Evolutionary conservation across 805 yeast species (phyloP), one percentile per base, ranked within the genome.

Genomic region (Pichia nanzhaoensis): DNA sequence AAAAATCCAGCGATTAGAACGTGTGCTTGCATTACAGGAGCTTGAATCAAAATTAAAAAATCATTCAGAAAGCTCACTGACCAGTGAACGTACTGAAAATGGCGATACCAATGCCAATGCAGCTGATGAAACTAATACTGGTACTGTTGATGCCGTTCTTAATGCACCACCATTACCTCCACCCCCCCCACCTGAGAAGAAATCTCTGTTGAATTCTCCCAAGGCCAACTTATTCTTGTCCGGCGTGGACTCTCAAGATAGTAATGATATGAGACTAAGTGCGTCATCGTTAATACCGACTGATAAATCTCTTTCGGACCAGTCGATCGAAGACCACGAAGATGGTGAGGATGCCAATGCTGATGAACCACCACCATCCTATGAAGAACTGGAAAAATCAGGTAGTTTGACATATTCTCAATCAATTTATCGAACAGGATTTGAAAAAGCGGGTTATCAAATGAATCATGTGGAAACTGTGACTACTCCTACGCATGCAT

Each of bases 381-480:
- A 60, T 40, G 65, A 60, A 45, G 67, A 63, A 41, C 39, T 63
- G 8, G 67, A 62, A 42, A 56, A 60, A 34, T 56, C 64, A 0
- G 66, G 66, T n/a, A 51, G 54, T 14, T 46, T 63, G 37, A 60
- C 64, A 5, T 63, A 63, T 38, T 56, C 65, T 7, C 50, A 54
- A 44, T 63, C 67, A 4, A 63, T 63, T 42, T 63, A 63, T 46
- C 50, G 66, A 24, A 59, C 66, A 2, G 66, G 66, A 8, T 63
- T 63, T 46, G 67, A 63, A 47, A 63, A 63, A 47, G 67, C 67
- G 1, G 67, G 67, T 3, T 55, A 59, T 33, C 57, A 61, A 31
- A 39, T 61, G 49, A 60, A 60, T 41, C 62, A 61, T 45, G 50
- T 55, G 14, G 37, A 32, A 10, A 37, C 49, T 5, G 49, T 44